Base-by-base conservation (phyloP, 768 basidiomycete species). In the Kwoniella botswanensis region DNA sequence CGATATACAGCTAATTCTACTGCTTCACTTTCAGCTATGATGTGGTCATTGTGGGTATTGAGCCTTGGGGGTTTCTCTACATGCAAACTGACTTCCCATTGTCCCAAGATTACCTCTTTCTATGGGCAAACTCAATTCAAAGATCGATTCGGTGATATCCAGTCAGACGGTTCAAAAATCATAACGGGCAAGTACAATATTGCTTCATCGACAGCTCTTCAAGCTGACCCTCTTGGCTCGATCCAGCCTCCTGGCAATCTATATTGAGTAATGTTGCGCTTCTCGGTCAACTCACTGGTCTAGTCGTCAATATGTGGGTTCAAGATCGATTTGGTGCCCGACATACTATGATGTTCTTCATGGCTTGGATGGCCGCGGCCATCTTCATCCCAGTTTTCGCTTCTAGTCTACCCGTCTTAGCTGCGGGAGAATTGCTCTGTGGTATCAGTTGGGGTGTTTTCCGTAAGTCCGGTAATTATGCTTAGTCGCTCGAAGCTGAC, bases 191-290 rank as follows among this genome's bases (percentile, higher is more conserved):
- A 7, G 70, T 65, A 9, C 1, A 35, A 35, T 4, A 35, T 35
- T 35, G 41, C 41, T 17, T 26, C 22, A 24, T 15, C 50, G 13
- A 15, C 43, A 54, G 4, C 7, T 21, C 21, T 18, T 54, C 35
- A 35, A 57, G 35, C 13, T 52, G 22, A 52, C 43, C 18, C 26
- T 29, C 1, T 26, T 26, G 41, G 7, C 13, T 50, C 11, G n/a
- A 79, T 56, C 71, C 78, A 9, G 78, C 84, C 1, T 73, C 73
- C 0, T 84, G 83, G 84, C 84, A 84, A 44, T 75, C 82, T 7
- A 82, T 76, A 4, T 67, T 85, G 9, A 67, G 71, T 43, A 81
- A 82, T 71, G 79, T 75, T 1, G 72, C 77, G 41, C 67, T 78
- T 17, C 75, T 76, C 56, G 82, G 84, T 44, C 76, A 77, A 43